A percentile compares a stretch with the other conserved stretches of the same genome.
Evolutionary conservation across 495 filamentous ascomycete species (phyloP).

Genomic region (Daldinia loculata): DNA sequence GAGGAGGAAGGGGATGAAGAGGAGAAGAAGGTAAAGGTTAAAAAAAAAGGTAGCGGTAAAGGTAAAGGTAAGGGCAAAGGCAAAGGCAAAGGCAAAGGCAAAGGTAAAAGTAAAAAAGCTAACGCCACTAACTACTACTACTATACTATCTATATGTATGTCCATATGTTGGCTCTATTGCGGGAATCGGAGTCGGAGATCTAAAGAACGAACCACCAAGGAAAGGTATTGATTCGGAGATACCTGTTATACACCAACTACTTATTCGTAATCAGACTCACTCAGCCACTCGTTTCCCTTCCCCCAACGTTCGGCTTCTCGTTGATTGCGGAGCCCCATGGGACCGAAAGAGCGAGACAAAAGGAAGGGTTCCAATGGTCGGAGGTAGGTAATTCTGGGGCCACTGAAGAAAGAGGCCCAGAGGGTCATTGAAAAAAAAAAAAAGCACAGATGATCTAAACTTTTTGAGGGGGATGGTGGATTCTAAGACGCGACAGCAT

Average conservation of each 20-base stretch:
- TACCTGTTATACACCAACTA: not conserved
- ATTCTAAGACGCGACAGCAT: not conserved
- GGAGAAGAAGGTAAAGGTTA: not conserved
- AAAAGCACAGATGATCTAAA: slow-evolving; percentile 4
- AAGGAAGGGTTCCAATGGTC: not conserved
- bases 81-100: not conserved
- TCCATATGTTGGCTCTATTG: not conserved
- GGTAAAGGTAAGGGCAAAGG: no score
- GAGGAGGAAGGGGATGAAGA: not conserved
- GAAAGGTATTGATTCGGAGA: not conserved
- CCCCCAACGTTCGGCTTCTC: not conserved
- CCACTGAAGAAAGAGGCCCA: not conserved
- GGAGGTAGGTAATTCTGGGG: not conserved
- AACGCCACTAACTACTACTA: not conserved
- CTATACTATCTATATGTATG: not conserved
- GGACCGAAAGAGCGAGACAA: not conserved
- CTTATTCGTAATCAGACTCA: not conserved
- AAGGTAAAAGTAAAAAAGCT: not conserved
- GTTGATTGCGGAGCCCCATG: slow-evolving; percentile 28
- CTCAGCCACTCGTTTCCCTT: not conserved
- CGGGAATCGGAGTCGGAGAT: not conserved
- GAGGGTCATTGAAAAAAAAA: not conserved
- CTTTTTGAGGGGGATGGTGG: not conserved
- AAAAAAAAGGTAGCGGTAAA: not conserved
- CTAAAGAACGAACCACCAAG: not conserved